These are phyloP conservation scores for Peniophora sp. DNA, from an alignment of 1,284 basidiomycete genomes.

Conservation along the genomic window DNA sequence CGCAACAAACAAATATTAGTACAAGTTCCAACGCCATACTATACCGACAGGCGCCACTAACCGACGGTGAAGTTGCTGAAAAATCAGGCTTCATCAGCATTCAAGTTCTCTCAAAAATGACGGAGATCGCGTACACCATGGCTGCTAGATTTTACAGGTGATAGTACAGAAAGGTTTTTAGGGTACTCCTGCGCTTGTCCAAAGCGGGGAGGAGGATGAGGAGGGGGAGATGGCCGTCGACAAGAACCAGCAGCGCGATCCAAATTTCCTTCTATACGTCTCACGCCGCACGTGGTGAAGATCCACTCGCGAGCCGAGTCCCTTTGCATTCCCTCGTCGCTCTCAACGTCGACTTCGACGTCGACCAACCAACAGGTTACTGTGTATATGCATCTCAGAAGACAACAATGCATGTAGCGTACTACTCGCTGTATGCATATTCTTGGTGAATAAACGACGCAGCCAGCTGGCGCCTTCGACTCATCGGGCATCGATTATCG, in stretches of 20 bases:
- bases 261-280: neutral
- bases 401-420: no score
- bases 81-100: constrained; percentile 26
- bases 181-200: neutral
- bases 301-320: no score
- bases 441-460: no score
- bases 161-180: constrained; percentile 17
- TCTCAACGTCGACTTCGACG: no score
- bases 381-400: no score
- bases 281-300: no score
- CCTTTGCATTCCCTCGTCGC: no score
- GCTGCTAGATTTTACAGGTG: constrained; percentile 38
- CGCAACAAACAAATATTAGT: constrained; percentile 7
- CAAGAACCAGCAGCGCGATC: neutral
- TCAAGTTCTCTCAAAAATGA: constrained; percentile 9
- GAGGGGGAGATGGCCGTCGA: constrained; percentile 1
- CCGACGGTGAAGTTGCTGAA: constrained; percentile 83
- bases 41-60: constrained; percentile 29
- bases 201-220: no score
- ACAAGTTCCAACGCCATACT: neutral
- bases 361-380: no score
- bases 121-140: constrained; percentile 64
- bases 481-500: no score
- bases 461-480: no score
- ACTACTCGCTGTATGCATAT: no score